A percentile compares a stretch with the other conserved stretches of the same genome.
These are phyloP conservation scores for Boletus tylopilopsis DNA, from an alignment of 768 basidiomycete genomes.

Conservation along the genomic window DNA sequence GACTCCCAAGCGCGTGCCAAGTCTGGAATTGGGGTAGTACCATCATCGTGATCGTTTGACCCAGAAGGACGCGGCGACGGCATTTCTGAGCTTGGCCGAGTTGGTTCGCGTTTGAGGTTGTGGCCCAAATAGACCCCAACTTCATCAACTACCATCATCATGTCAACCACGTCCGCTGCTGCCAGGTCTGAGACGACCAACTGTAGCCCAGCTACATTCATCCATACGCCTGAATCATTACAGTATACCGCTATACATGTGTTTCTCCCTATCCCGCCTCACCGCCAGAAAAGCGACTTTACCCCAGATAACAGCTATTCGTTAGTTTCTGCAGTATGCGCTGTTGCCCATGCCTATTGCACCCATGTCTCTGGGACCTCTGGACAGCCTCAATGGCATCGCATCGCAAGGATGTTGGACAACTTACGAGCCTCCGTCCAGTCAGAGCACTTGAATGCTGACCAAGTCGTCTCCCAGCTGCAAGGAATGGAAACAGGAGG, in stretches of 20 bases:
- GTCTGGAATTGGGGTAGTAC: conserved; percentile 5
- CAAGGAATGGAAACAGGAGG: too few species aligned
- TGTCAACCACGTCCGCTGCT: too few species aligned
- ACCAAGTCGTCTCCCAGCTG: not conserved
- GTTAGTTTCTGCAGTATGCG: not conserved
- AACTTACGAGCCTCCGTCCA: not conserved
- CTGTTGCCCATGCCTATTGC: not conserved
- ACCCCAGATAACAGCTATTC: too few species aligned
- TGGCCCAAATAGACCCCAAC: not conserved
- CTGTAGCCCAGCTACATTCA: too few species aligned
- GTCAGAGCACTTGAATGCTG: not conserved
- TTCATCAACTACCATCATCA: too few species aligned
- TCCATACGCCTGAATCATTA: too few species aligned
- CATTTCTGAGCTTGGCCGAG: conserved; percentile 6
- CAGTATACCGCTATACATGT: too few species aligned
- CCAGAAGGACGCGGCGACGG: not conserved
- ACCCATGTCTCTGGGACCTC: not conserved
- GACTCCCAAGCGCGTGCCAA: conserved; percentile 22
- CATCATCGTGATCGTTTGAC: not conserved
- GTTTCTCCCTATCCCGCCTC: too few species aligned
- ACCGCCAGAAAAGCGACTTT: too few species aligned
- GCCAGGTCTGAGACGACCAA: too few species aligned
- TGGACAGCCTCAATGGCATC: not conserved
- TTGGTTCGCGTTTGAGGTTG: not conserved
- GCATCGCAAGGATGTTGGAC: not conserved